Evolutionary conservation across 345 rosid genomes (phyloP), one percentile per base, ranked within the genome.

Genomic region (Ailanthus altissimus): DNA sequence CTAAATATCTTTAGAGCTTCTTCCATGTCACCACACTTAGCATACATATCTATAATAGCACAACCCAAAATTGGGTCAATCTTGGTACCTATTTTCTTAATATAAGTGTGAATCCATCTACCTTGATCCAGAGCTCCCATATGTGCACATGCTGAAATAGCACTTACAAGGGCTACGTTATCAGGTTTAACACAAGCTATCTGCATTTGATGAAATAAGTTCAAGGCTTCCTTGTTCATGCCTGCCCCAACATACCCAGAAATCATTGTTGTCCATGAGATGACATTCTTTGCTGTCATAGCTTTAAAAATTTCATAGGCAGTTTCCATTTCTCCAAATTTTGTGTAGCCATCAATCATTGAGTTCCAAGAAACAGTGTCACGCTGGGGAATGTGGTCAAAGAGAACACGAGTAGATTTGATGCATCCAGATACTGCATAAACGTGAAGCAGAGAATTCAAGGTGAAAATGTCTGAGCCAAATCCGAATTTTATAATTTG

Each of bases 61-160:
- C 93, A 86, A 7, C 81, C 83, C 77, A 93, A 73, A 20, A 87
- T 75, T 16, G 85, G 76, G 68, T 93, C 94, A 0, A 80, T 75
- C 46, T 65, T 40, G 40, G 81, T 73, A 45, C 78, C 60, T 40
- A 3, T 67, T 70, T 73, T 82, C 11, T 81, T 65, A 10, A 86
- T 76, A 50, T 89, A 85, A n/a, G 85, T 78, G 75, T 90, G 97
- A 74, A 91, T 87, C 92, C 93, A 93, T 80, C 88, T 86, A 76
- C 98, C 98, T 82, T 88, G 92, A 53, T 93, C 97, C 73, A 89
- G 57, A 58, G 92, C 93, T 58, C 91, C 97, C 1, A 93, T 91
- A 79, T 85, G 81, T 38, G 98, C 85, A 69, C 97, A 91, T 28
- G 98, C 97, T 16, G 94, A 88, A 23, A 91, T 80, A 46, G 86